Conservation (phyloP, 345 rosid species). For the Schrenkiella parvula region DNA sequence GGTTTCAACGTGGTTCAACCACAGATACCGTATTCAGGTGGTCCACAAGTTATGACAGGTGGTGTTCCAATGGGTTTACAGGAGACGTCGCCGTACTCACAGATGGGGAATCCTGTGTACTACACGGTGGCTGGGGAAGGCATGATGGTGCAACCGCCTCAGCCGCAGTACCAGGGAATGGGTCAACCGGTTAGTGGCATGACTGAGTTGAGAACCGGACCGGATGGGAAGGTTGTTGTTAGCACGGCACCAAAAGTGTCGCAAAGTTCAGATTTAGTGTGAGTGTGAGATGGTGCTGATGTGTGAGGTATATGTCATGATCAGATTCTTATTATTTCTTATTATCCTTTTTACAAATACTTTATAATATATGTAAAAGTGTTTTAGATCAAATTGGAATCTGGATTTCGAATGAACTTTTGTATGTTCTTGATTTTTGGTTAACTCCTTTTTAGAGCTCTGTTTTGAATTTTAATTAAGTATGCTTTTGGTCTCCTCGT, state of each 20-base stretch:
- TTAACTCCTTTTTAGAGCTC: background rate
- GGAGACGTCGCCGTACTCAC: constrained; percentile 7
- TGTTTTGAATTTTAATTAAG: background rate
- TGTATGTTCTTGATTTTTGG: background rate
- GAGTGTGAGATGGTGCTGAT: constrained; percentile 8
- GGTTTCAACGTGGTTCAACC: constrained; percentile 56
- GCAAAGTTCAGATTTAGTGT: constrained; percentile 19
- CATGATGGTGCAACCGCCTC: constrained; percentile 27
- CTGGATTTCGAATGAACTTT: constrained; percentile 5
- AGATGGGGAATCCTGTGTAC: constrained; percentile 30
- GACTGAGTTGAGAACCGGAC: constrained; percentile 28
- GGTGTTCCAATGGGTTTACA: constrained; percentile 26
- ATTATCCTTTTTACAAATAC: background rate
- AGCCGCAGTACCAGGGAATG: constrained; percentile 33
- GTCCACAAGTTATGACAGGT: constrained; percentile 30
- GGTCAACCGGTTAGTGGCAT: constrained; percentile 28
- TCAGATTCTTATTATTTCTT: background rate
- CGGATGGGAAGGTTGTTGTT: constrained; percentile 25
- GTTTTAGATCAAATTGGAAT: background rate
- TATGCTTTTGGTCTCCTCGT: constrained; percentile 7
- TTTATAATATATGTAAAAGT: background rate
- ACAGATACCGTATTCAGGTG: constrained; percentile 30
- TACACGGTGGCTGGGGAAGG: constrained; percentile 30
- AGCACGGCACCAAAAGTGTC: constrained; percentile 15
- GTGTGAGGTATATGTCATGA: background rate